A percentile compares a stretch with the other conserved stretches of the same genome.
These are phyloP conservation scores for Thermoascus crustaceus DNA, from an alignment of 2,329 filamentous ascomycete genomes.

Conservation along the genomic window DNA sequence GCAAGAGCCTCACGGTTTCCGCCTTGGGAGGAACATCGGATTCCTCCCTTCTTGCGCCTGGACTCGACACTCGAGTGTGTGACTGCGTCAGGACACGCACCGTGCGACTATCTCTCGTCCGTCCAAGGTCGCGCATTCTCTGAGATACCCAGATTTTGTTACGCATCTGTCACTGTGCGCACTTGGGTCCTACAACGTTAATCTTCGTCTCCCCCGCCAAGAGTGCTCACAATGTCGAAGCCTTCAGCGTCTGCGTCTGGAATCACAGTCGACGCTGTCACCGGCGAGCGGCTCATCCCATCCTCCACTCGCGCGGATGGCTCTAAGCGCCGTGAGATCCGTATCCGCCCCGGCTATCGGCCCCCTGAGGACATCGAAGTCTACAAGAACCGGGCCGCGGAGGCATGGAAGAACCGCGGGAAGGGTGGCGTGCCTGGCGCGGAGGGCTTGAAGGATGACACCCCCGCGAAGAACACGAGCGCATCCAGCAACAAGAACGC, in stretches of 20 bases:
- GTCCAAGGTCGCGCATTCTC: too few relatives aligned
- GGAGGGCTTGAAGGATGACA: conserved; percentile 43
- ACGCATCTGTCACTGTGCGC: too few relatives aligned
- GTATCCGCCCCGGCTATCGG: conserved; percentile 83
- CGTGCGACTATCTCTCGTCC: too few relatives aligned
- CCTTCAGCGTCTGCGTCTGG: conserved; percentile 42
- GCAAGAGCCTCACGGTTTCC: conserved; percentile 19
- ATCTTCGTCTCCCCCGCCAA: too few relatives aligned
- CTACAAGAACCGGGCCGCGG: conserved; percentile 87
- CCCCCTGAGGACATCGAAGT: conserved; percentile 93
- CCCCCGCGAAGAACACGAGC: conserved; percentile 40
- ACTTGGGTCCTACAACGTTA: too few relatives aligned
- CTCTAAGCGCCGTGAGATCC: conserved; percentile 86
- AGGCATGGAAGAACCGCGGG: conserved; percentile 70
- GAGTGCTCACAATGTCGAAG: too few relatives aligned
- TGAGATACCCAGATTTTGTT: too few relatives aligned
- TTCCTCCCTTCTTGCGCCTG: too few relatives aligned
- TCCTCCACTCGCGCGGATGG: conserved; percentile 80
- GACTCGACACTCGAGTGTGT: too few relatives aligned
- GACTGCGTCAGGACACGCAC: too few relatives aligned
- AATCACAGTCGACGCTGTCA: conserved; percentile 66
- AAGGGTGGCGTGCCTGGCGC: conserved; percentile 69
- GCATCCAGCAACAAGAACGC: conserved; percentile 73
- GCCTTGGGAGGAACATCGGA: conserved; percentile 2
- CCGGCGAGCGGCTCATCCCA: conserved; percentile 81